Conservation (phyloP, 805 yeast genomes). For the Kodamaea jinghongensis region DNA sequence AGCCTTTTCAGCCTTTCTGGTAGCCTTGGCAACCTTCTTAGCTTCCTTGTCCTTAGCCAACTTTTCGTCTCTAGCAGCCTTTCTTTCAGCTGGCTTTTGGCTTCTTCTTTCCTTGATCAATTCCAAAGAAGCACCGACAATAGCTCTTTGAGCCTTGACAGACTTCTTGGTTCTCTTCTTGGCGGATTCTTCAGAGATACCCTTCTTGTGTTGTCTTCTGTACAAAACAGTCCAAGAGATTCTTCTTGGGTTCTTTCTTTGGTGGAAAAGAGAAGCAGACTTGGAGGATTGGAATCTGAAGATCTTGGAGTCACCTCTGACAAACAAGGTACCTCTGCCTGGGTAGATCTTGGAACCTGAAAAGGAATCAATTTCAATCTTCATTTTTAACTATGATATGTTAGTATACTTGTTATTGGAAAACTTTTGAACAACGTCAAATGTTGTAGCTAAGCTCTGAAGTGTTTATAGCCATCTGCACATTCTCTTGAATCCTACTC, state of each 20-base stretch:
- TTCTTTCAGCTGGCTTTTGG: conserved; percentile 94
- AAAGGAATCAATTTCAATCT: conserved; percentile 99
- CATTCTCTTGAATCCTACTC: no score
- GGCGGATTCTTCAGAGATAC: conserved; percentile 96
- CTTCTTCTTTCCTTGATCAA: conserved; percentile 97
- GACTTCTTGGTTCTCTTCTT: conserved; percentile 97
- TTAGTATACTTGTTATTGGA: conserved; percentile 31
- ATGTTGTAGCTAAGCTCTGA: no score
- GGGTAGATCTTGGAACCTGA: conserved; percentile 99
- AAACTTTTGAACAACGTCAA: no score
- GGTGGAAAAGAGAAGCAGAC: conserved; percentile 96
- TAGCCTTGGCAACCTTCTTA: conserved; percentile 87
- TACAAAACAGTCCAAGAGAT: conserved; percentile 98
- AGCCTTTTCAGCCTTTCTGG: conserved; percentile 94
- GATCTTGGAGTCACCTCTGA: conserved; percentile 99
- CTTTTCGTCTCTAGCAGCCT: conserved; percentile 94
- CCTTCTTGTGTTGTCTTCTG: conserved; percentile 99
- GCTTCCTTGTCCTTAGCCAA: conserved; percentile 78
- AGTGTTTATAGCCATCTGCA: no score
- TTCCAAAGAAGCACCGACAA: conserved; percentile 99
- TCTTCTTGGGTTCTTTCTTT: conserved; percentile 99
- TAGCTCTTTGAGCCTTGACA: conserved; percentile 98
- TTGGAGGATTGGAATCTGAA: conserved; percentile 99
- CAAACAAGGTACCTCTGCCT: conserved; percentile 99
- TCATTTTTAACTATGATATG: conserved; percentile 56